Evolutionary conservation across 192 early-diverging fungal genomes (phyloP), one percentile per base, ranked within the genome.

Genomic region (Coemansia sp.): DNA sequence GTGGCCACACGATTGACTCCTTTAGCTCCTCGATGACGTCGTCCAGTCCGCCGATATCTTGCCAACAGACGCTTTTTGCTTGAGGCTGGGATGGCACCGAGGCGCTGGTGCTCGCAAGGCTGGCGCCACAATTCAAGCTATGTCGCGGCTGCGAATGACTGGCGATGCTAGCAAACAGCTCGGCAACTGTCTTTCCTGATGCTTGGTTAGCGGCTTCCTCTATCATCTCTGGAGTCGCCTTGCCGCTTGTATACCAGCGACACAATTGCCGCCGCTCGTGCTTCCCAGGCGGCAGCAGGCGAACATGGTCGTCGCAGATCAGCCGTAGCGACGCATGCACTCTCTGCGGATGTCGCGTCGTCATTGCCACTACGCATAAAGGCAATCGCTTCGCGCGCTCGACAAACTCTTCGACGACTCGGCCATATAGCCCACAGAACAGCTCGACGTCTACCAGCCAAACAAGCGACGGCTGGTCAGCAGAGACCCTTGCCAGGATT

Each of bases 1-100:
- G 86, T 12, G 90, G 84, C 94, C 94, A 96, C 0, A 92, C 86
- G 2, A 94, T 86, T 12, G 88, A 87, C 64, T 94, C 93, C 53
- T 92, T 78, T 8, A 97, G 65, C 8, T 86, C 72, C 9, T 66
- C 90, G 70, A 96, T 96, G 12, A 87, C 90, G 1, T 65, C 59
- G 6, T 75, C 80, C 25, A 95, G 72, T 2, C 96, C 96, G 19
- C 94, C 96, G 61, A 97, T 88, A 71, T 96, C 92, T 0, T 61
- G 58, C 92, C 94, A 96, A 25, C 69, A 42, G 5, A 94, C 87
- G 17, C n/a, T 38, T 1, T 38, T 38, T 17, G 19, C 19, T 14
- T 4, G 9, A 58, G 36, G 20, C 22, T 58, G 36, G 9, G 7
- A 10, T 22, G 20, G 10, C 31, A 27, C 10, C 10, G 6, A 3